These are phyloP conservation scores for Brettanomyces custersianus DNA, from an alignment of 805 yeast species.

Conservation along the genomic window DNA sequence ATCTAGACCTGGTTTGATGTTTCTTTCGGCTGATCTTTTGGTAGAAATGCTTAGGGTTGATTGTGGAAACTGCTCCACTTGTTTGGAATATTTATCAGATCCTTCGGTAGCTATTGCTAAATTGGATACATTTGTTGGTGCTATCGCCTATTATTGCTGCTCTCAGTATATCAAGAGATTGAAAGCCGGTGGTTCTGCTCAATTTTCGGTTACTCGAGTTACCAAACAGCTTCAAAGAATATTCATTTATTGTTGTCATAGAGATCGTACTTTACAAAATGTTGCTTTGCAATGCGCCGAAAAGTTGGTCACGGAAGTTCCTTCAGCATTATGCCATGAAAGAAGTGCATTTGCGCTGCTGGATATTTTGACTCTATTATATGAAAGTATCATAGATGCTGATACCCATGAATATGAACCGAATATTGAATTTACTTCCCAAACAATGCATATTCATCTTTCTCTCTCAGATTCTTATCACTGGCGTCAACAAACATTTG, in stretches of 20 bases:
- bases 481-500: constrained; percentile 67
- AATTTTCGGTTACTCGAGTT: constrained; percentile 47
- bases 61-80: constrained; percentile 74
- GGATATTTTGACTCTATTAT: constrained; percentile 70
- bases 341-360: constrained; percentile 66
- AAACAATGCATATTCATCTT: constrained; percentile 37
- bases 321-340: constrained; percentile 72
- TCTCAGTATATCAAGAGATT: constrained; percentile 46
- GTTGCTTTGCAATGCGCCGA: constrained; percentile 76
- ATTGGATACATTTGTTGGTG: constrained; percentile 58
- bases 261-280: constrained; percentile 64
- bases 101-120: constrained; percentile 66
- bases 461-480: constrained; percentile 64
- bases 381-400: constrained; percentile 75
- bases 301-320: constrained; percentile 51
- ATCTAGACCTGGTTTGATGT: constrained; percentile 76
- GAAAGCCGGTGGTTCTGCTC: constrained; percentile 42
- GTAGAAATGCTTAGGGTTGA: constrained; percentile 73
- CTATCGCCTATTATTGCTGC: constrained; percentile 51
- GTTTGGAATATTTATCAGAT: constrained; percentile 74
- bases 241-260: constrained; percentile 66
- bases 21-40: constrained; percentile 71
- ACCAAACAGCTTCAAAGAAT: constrained; percentile 65
- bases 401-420: constrained; percentile 83
- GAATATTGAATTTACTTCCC: constrained; percentile 47